Base-by-base conservation (phyloP, 176 grass and related monocot species). In the Oryza brachyantha region DNA sequence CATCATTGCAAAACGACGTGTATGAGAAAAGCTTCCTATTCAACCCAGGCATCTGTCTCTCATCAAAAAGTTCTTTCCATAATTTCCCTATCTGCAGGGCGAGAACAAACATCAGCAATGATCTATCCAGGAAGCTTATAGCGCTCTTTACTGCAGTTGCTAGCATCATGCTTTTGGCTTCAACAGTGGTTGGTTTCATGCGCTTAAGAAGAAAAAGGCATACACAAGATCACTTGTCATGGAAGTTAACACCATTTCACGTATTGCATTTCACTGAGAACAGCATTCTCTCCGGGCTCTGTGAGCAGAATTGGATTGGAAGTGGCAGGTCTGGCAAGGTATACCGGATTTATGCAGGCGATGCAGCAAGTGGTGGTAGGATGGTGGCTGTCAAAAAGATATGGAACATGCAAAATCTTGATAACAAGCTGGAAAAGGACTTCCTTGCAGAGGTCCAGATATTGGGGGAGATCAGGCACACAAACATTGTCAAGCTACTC, bases 301-400 rank as follows among this genome's bases (percentile, higher is more conserved):
- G 5, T 26, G 89, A 96, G 34, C 54, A 86, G 22, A 92, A 92
- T 29, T 17, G 75, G 32, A 86, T 96, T 61, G 93, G 93, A 64
- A 79, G 85, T 68, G 93, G 90, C 5, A 86, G 93, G 32, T 85
- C 83, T 0, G 90, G 93, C 1, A 90, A 68, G 75, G 93, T 96
- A 46, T 96, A 87, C 32, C 72, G 41, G 17, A 38, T 92, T 58
- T 10, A 39, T 58, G 8, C 87, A 38, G 38, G 41, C 21, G 84
- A 79, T 42, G 21, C 8, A 81, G 39, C 58, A 50, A 17, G 17
- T 29, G 25, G 6, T 10, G 27, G 54, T 3, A 64, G 16, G 29
- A 73, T 37, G 34, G 72, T 96, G 5, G 93, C 93, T 0, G 93
- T 86, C 34, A 96, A 96, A 83, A 96, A 81, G 75, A 92, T 92